Base-by-base conservation (phyloP, 495 filamentous ascomycete species). In the Tuber microsphaerosporum region DNA sequence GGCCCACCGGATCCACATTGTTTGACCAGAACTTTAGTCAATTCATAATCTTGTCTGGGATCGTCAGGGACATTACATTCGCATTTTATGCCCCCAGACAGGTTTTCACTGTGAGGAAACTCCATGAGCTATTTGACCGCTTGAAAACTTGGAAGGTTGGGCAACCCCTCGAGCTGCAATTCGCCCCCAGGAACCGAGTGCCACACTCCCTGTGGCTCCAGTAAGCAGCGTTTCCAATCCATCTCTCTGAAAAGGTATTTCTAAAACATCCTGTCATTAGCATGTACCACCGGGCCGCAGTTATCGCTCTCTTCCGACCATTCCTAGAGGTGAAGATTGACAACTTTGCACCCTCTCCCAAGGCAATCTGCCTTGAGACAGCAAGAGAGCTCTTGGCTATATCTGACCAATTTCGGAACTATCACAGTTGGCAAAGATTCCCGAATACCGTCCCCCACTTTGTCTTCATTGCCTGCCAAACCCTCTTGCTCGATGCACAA, bases 221-320 rank as follows among this genome's bases (percentile, higher is more conserved):
- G 56, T 70, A 65, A 75, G 26, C 70, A 77, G 83, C 73, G 42
- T 77, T 72, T 56, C 44, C 31, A 56, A 70, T 26, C 41, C 20
- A 34, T 34, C 37, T 42, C 68, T 72, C 77, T 80, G 39, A 79
- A 56, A 69, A 22, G 42, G 22, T 41, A 44, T 44, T 37, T 78
- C 77, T 79, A 79, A 79, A 76, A 20, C 51, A 71, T 4, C 16
- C 56, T 71, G 16, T 19, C 48, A 26, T 22, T 74, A 90, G 89
- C 81, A 90, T 90, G 88, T 88, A 89, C 73, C 89, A 90, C 75
- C 88, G 90, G 74, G 89, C 87, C 70, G 87, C 88, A 39, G 88
- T 89, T 71, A 84, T 91, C 19, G 85, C 89, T 26, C 85, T 92
- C 26, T 92, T 91, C 77, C 87, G 89, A 1, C 90, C 90, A 0